Conservation (phyloP, 371 early-diverging fungal genomes). For the Nematocida ausubeli region DNA sequence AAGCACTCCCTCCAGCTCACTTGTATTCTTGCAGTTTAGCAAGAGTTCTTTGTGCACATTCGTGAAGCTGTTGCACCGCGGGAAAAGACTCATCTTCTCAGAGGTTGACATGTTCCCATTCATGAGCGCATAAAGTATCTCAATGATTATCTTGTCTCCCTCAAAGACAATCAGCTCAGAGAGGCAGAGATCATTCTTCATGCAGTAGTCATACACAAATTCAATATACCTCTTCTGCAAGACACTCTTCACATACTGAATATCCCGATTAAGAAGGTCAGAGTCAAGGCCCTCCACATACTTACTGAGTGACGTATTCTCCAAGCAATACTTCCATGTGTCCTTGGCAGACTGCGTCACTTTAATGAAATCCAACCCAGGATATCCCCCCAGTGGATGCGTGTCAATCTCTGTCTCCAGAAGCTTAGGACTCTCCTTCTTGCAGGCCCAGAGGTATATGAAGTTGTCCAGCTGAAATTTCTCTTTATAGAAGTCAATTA, state of each 20-base stretch:
- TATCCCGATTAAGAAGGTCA: constrained; percentile 60
- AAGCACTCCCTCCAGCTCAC: constrained; percentile 58
- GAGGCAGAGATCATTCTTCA: constrained; percentile 52
- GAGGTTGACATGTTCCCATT: constrained; percentile 33
- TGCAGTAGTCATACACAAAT: constrained; percentile 35
- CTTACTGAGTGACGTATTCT: constrained; percentile 61
- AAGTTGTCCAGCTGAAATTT: constrained; percentile 63
- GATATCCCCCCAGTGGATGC: constrained; percentile 62
- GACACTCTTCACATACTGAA: constrained; percentile 54
- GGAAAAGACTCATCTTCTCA: constrained; percentile 57
- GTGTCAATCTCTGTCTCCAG: constrained; percentile 40
- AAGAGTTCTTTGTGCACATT: constrained; percentile 27
- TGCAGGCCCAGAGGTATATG: constrained; percentile 60
- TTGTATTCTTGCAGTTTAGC: constrained; percentile 44
- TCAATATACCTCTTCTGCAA: constrained; percentile 59
- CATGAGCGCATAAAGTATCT: constrained; percentile 61
- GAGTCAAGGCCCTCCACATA: constrained; percentile 54
- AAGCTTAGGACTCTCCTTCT: constrained; percentile 46
- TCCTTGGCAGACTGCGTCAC: constrained; percentile 63
- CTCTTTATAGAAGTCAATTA: constrained; percentile 62
- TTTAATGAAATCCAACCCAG: constrained; percentile 61
- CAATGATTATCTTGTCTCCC: constrained; percentile 64
- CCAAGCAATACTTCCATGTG: constrained; percentile 63
- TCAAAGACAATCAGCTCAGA: constrained; percentile 60
- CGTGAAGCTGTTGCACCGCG: constrained; percentile 43